phyloP scores from a whole-genome alignment of 805 yeast species.

The Suhomyces faveliae region DNA sequence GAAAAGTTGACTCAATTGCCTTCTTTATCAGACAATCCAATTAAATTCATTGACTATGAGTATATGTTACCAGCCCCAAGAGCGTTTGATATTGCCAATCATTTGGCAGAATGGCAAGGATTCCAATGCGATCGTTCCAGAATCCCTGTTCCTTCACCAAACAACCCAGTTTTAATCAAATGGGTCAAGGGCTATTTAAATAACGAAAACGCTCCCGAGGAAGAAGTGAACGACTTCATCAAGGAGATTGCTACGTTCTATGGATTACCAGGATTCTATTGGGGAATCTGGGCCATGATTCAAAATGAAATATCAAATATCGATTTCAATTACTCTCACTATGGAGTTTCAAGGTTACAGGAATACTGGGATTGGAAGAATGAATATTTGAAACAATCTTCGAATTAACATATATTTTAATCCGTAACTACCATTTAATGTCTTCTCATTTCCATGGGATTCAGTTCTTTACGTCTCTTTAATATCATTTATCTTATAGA shows the following conservation, averaged over 20 bases:
- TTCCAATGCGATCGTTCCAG: slow-evolving; percentile 63
- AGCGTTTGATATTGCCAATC: slow-evolving; percentile 73
- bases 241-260: slow-evolving; percentile 59
- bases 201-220: slow-evolving; percentile 23
- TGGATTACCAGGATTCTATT: slow-evolving; percentile 80
- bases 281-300: slow-evolving; percentile 84
- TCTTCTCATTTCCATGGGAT: background rate
- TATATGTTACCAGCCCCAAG: slow-evolving; percentile 71
- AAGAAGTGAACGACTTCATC: slow-evolving; percentile 45
- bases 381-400: slow-evolving; percentile 6
- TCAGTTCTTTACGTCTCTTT: slow-evolving; percentile 4
- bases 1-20: slow-evolving; percentile 16
- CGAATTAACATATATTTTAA: too few species aligned
- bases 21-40: slow-evolving; percentile 33
- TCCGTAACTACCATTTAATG: background rate
- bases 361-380: slow-evolving; percentile 74
- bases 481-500: slow-evolving; percentile 6
- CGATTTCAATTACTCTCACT: slow-evolving; percentile 67
- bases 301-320: slow-evolving; percentile 67
- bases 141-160: slow-evolving; percentile 51
- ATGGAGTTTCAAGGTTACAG: slow-evolving; percentile 56
- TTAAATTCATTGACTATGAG: slow-evolving; percentile 69
- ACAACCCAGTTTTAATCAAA: slow-evolving; percentile 44
- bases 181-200: slow-evolving; percentile 63
- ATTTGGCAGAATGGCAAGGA: slow-evolving; percentile 81